These are phyloP conservation scores for Medakamo hakoo DNA, from an alignment of 139 green algal genomes.

Conservation along the genomic window DNA sequence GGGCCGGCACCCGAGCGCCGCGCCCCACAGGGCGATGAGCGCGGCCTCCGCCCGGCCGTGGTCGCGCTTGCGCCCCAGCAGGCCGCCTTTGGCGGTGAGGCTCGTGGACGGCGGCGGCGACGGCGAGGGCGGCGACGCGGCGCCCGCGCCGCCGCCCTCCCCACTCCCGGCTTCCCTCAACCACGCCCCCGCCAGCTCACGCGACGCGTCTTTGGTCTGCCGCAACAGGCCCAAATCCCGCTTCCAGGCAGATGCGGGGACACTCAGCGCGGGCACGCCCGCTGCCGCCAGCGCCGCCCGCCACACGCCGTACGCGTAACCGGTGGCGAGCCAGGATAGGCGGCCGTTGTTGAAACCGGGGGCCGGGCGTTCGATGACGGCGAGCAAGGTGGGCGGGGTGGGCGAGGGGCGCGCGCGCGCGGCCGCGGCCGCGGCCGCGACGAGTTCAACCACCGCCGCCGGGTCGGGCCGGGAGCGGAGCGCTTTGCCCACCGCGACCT, in stretches of 20 bases:
- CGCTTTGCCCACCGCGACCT: not conserved
- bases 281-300: not conserved
- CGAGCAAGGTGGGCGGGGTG: not conserved
- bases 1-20: too few relatives aligned
- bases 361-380: not conserved
- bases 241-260: not conserved
- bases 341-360: not conserved
- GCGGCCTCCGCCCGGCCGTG: conserved; percentile 69
- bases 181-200: too few relatives aligned
- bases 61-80: conserved; percentile 46
- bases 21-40: conserved; percentile 60
- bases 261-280: not conserved
- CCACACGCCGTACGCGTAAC: not conserved
- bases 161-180: too few relatives aligned
- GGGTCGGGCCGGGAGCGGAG: not conserved
- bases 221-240: not conserved
- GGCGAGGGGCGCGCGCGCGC: too few relatives aligned
- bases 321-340: not conserved
- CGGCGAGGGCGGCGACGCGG: too few relatives aligned
- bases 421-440: not conserved
- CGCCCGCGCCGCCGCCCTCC: too few relatives aligned
- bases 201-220: not conserved
- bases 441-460: not conserved
- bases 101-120: too few relatives aligned
- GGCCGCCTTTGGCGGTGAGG: not conserved